phyloP scores from a whole-genome alignment of 1,139 yeast genomes.

The Spathaspora sp. region DNA sequence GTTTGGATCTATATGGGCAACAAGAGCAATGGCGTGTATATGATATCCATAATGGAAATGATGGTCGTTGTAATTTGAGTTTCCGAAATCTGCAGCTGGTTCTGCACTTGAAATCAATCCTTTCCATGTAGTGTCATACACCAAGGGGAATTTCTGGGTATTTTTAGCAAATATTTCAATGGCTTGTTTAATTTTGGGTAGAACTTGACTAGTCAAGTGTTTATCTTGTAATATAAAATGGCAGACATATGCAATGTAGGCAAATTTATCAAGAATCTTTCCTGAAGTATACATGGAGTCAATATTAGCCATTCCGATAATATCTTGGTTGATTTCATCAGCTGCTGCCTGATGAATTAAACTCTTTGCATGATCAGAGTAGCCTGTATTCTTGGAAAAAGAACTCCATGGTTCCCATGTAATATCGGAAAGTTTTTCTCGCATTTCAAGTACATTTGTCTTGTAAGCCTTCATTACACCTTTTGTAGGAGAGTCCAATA shows the following conservation, averaged over 20 bases:
- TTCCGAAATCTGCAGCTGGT: conserved; percentile 71
- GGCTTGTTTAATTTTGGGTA: conserved; percentile 57
- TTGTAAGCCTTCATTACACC: conserved; percentile 64
- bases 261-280: conserved; percentile 71
- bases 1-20: conserved; percentile 52
- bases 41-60: conserved; percentile 83
- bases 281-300: conserved; percentile 80
- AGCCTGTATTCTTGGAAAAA: conserved; percentile 31
- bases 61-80: conserved; percentile 75
- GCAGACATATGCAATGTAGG: conserved; percentile 64
- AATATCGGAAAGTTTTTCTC: conserved; percentile 51
- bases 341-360: conserved; percentile 49
- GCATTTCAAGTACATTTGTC: conserved; percentile 51
- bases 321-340: conserved; percentile 54
- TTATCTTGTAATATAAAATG: conserved; percentile 55
- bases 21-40: conserved; percentile 68
- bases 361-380: conserved; percentile 35
- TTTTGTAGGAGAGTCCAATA: conserved; percentile 64
- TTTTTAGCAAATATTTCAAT: conserved; percentile 59
- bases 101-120: conserved; percentile 74
- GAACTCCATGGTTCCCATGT: conserved; percentile 62
- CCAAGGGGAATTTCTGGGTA: conserved; percentile 58
- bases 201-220: conserved; percentile 39
- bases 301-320: conserved; percentile 56
- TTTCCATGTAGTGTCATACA: conserved; percentile 68